phyloP scores from a whole-genome alignment of 768 basidiomycete species.

The Infundibulicybe gibba region DNA sequence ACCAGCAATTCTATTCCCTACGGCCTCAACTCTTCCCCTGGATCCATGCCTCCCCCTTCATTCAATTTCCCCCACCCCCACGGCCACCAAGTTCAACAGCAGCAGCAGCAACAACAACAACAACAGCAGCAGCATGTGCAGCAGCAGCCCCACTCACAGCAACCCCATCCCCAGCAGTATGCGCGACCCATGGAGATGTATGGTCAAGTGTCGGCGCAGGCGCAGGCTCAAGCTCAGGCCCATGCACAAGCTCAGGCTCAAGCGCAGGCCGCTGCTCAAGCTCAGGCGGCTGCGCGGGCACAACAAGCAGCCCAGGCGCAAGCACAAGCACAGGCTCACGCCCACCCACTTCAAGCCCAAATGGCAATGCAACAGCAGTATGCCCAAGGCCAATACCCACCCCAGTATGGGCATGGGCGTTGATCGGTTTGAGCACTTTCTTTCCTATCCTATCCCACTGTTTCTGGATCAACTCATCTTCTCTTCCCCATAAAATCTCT shows the following conservation, averaged over 20 bases:
- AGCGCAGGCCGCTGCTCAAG: conserved; percentile 19
- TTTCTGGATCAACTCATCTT: too few relatives aligned
- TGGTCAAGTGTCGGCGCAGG: conserved; percentile 12
- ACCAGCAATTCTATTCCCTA: conserved; percentile 39
- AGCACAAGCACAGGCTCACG: conserved; percentile 28
- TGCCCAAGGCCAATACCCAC: conserved; percentile 16
- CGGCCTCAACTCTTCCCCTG: conserved; percentile 39
- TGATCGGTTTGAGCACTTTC: too few relatives aligned
- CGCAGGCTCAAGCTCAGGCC: conserved; percentile 36
- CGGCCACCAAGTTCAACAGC: conserved; percentile 48
- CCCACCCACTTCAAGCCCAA: conserved; percentile 6
- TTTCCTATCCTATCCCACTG: too few relatives aligned
- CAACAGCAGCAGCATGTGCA: conserved; percentile 28
- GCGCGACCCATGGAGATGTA: conserved; percentile 15
- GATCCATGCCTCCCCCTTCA: conserved; percentile 63
- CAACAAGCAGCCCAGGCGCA: conserved; percentile 2
- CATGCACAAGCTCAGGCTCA: conserved; percentile 35
- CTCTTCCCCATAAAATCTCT: too few relatives aligned
- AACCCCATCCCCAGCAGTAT: conserved; percentile 25
- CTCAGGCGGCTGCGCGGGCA: not conserved
- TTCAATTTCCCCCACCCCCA: conserved; percentile 71
- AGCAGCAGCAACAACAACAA: conserved; percentile 35
- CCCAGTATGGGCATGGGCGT: not conserved
- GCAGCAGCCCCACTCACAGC: conserved; percentile 21
- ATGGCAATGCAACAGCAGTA: conserved; percentile 23